phyloP scores from a whole-genome alignment of 164 flowering plant species.

The Dillenia suffruticosa region DNA sequence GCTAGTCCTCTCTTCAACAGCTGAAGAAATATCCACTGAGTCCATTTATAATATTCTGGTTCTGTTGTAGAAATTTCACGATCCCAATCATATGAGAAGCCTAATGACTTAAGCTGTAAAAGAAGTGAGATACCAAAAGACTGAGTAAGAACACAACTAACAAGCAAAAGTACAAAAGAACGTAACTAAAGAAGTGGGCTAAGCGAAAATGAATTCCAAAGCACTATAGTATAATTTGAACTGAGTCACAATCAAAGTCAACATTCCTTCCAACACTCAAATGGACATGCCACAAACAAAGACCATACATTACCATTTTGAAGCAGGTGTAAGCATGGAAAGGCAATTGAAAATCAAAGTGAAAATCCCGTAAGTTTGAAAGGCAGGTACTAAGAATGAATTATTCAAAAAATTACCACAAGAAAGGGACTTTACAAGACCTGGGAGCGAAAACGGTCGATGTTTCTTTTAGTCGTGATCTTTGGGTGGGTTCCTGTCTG shows the following conservation, averaged over 20 bases:
- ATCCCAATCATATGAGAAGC: conserved; percentile 99
- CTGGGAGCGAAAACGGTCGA: conserved; percentile 82
- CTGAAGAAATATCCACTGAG: conserved; percentile 98
- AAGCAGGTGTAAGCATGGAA: too few species aligned
- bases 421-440: conserved; percentile 27
- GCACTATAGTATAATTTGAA: too few species aligned
- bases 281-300: too few species aligned
- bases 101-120: conserved; percentile 85
- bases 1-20: conserved; percentile 88
- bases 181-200: neutral
- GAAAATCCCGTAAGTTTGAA: too few species aligned
- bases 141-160: neutral
- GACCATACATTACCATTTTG: too few species aligned
- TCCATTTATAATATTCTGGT: conserved; percentile 94
- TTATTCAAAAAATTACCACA: neutral
- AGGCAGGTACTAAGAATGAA: too few species aligned
- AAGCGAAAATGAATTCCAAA: too few species aligned
- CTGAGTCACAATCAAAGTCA: too few species aligned
- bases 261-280: too few species aligned
- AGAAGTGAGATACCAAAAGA: conserved; percentile 6
- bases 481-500: conserved; percentile 99
- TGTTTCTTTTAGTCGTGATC: conserved; percentile 73
- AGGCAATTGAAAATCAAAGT: too few species aligned
- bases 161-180: neutral
- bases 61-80: conserved; percentile 94